Conservation (phyloP, 768 basidiomycete genomes). For the Leucocoprinus birnbaumii region DNA sequence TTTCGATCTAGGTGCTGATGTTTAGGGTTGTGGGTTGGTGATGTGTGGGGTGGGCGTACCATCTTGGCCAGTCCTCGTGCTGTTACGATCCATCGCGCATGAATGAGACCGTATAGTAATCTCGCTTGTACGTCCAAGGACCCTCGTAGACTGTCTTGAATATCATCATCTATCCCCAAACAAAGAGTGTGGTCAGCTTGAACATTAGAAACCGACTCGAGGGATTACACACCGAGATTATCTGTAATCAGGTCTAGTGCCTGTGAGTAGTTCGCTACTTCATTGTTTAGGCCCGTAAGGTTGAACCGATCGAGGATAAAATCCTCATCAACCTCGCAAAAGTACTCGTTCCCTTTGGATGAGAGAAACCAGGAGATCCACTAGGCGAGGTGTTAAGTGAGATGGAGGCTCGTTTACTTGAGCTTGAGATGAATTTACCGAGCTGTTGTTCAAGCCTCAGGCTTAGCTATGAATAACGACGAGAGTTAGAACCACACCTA, state of each 20-base stretch:
- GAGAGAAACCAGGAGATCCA: constrained; percentile 99
- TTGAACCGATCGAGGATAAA: constrained; percentile 99
- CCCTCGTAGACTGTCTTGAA: constrained; percentile 91
- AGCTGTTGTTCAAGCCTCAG: no score
- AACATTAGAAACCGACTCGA: neutral
- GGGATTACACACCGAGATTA: constrained; percentile 71
- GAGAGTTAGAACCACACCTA: constrained; percentile 75
- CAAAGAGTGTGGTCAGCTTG: neutral
- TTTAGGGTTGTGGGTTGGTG: neutral
- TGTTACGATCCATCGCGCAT: constrained; percentile 96
- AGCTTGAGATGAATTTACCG: neutral
- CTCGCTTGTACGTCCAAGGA: constrained; percentile 92
- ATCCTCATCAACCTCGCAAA: constrained; percentile 98
- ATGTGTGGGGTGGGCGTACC: constrained; percentile 42
- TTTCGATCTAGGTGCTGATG: constrained; percentile 68
- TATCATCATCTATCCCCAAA: constrained; percentile 70
- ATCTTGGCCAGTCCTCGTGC: constrained; percentile 93
- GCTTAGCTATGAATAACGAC: no score
- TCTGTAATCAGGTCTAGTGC: constrained; percentile 97
- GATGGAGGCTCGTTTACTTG: neutral
- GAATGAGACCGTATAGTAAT: constrained; percentile 92
- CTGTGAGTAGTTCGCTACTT: constrained; percentile 91
- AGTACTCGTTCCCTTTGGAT: constrained; percentile 98
- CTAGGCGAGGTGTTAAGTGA: constrained; percentile 31
- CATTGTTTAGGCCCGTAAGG: constrained; percentile 93